These are phyloP conservation scores for Diutina mesorugosa DNA, from an alignment of 1,139 yeast species.

Conservation along the genomic window DNA sequence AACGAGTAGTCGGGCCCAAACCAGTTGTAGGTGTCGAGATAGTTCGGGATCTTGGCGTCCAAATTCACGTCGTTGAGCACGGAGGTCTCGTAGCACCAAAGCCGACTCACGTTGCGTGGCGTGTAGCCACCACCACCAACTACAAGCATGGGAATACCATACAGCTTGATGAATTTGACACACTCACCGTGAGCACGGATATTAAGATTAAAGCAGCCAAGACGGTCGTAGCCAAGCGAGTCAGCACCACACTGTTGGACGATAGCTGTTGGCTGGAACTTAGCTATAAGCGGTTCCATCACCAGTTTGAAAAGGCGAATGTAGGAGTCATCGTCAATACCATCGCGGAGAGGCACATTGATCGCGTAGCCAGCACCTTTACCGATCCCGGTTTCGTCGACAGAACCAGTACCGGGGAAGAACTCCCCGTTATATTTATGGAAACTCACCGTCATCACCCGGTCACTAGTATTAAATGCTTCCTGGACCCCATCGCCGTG, in stretches of 20 bases:
- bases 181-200: constrained; percentile 94
- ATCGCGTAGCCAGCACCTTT: constrained; percentile 77
- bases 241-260: constrained; percentile 98
- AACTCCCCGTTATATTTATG: constrained; percentile 93
- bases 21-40: constrained; percentile 73
- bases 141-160: constrained; percentile 81
- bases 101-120: constrained; percentile 83
- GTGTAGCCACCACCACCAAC: constrained; percentile 98
- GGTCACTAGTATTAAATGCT: constrained; percentile 87
- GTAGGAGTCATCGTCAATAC: constrained; percentile 90
- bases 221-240: constrained; percentile 81
- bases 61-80: constrained; percentile 68
- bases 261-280: constrained; percentile 80
- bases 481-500: constrained; percentile 99
- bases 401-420: constrained; percentile 92
- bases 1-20: constrained; percentile 88
- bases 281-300: constrained; percentile 75
- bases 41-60: constrained; percentile 64
- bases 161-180: constrained; percentile 72
- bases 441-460: constrained; percentile 91
- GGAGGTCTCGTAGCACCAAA: constrained; percentile 94
- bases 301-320: constrained; percentile 66
- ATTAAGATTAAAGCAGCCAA: constrained; percentile 87
- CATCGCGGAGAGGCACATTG: constrained; percentile 91
- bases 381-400: constrained; percentile 79